Base-by-base conservation (phyloP, 495 filamentous ascomycete genomes). In the Penicillium pulvis region DNA sequence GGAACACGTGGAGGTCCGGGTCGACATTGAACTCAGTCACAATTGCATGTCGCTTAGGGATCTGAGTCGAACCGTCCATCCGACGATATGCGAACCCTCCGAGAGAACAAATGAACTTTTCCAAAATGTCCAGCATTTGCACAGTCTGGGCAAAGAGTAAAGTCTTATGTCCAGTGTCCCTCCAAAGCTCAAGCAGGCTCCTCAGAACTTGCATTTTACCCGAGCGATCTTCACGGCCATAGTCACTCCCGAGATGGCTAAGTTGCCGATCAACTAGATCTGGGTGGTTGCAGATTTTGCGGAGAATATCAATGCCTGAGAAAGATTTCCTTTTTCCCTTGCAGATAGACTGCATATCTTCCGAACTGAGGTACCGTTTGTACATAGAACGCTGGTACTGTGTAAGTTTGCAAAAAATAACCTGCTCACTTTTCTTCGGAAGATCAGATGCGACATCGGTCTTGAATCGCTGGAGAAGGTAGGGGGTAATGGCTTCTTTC, bases 261-360 rank as follows among this genome's bases (percentile, higher is more conserved):
- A 74, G 61, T 59, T 81, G 81, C 41, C 90, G 87, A 55, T 92
- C 85, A 4, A 85, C 75, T 4, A 98, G 79, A 71, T 98, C 93
- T 1, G 94, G 93, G 63, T 98, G 94, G 66, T 98, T 98, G 76
- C 94, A 97, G 44, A 98, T 92, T 77, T 98, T 98, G 55, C 94
- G 89, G 36, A 98, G 76, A 24, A 91, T 88, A 65, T 97, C 92
- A 54, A 98, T 90, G 9, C 92, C 93, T 66, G 87, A 93, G 2
- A 98, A 76, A 2, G 89, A 87, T 59, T 95, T 89, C n/a, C 83
- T 80, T 23, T 83, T 87, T 28, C 88, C 87, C 41, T 81, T 83
- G 12, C 90, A 69, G 55, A 98, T 93, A 0, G 85, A 81, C 17
- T 80, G 81, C 82, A 97, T 90, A 26, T 96, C 92, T 12, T 88